Percentiles rank a stretch among this genome's conserved stretches.
phyloP scores from a whole-genome alignment of 2,329 filamentous ascomycete genomes.

The Calonectria henricotiae region DNA sequence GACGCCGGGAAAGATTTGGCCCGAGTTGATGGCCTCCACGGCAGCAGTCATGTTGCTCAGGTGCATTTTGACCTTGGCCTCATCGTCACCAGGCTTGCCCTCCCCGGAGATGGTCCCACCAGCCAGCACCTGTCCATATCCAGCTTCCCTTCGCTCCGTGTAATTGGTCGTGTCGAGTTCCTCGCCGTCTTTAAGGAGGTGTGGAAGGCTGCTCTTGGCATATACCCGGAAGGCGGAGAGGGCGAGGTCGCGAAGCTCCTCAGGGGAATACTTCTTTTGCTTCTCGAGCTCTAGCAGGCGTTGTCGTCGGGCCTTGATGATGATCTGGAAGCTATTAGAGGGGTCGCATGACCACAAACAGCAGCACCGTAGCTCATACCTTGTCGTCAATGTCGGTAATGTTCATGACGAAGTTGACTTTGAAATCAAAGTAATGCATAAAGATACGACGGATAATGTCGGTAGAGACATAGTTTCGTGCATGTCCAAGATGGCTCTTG shows the following conservation, averaged over 20 bases:
- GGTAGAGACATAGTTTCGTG: slow-evolving; percentile 91
- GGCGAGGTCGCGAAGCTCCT: slow-evolving; percentile 66
- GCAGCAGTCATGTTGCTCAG: slow-evolving; percentile 76
- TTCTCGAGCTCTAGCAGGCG: slow-evolving; percentile 85
- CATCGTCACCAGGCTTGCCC: slow-evolving; percentile 79
- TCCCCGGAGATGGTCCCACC: slow-evolving; percentile 72
- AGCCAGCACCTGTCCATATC: slow-evolving; percentile 70
- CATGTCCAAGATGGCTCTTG: slow-evolving; percentile 86
- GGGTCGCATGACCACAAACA: slow-evolving; percentile 29
- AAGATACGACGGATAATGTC: slow-evolving; percentile 90
- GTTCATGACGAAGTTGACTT: slow-evolving; percentile 93
- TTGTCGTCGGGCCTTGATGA: slow-evolving; percentile 80
- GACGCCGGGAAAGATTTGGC: slow-evolving; percentile 69
- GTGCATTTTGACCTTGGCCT: slow-evolving; percentile 94
- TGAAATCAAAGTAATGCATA: slow-evolving; percentile 85
- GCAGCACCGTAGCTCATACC: slow-evolving; percentile 58
- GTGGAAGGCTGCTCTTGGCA: slow-evolving; percentile 70
- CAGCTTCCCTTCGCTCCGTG: slow-evolving; percentile 65
- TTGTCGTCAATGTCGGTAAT: slow-evolving; percentile 90
- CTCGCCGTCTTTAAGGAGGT: slow-evolving; percentile 64
- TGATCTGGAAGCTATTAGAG: slow-evolving; percentile 63
- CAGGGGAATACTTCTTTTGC: slow-evolving; percentile 74
- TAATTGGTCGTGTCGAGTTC: slow-evolving; percentile 69
- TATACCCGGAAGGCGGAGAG: slow-evolving; percentile 72
- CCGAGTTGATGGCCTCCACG: slow-evolving; percentile 65